These are phyloP conservation scores for Mycena citricolor DNA, from an alignment of 1,284 basidiomycete genomes.

Conservation along the genomic window DNA sequence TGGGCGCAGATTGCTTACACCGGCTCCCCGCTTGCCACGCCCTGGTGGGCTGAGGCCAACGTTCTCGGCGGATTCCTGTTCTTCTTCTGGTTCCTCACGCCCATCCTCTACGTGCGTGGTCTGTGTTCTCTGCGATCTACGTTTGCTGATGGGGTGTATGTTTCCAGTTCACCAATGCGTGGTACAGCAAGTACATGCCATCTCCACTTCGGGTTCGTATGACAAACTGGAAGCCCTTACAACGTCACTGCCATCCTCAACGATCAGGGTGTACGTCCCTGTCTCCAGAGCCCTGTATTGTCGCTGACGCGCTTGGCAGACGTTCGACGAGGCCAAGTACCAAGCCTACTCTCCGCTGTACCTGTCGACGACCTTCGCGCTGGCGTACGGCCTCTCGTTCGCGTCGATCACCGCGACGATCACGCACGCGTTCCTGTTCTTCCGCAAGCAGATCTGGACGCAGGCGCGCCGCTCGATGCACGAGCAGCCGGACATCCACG, in stretches of 20 bases:
- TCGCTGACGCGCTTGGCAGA: slow-evolving; percentile 57
- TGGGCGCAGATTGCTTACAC: slow-evolving; percentile 48
- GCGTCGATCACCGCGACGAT: slow-evolving; percentile 66
- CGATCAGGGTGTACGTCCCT: slow-evolving; percentile 23
- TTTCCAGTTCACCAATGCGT: slow-evolving; percentile 54
- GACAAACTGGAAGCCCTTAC: slow-evolving; percentile 69
- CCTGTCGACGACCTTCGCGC: slow-evolving; percentile 56
- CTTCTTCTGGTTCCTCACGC: slow-evolving; percentile 69
- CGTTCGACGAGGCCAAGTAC: slow-evolving; percentile 58
- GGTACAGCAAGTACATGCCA: slow-evolving; percentile 63
- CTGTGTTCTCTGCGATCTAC: slow-evolving; percentile 41
- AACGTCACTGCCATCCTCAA: slow-evolving; percentile 67
- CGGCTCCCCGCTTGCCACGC: slow-evolving; percentile 58
- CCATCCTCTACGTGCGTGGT: slow-evolving; percentile 53
- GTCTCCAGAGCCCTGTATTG: too few relatives aligned
- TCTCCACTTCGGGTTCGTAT: slow-evolving; percentile 53
- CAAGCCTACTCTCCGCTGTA: slow-evolving; percentile 70
- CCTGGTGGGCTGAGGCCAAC: slow-evolving; percentile 60
- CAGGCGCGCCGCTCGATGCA: slow-evolving; percentile 48
- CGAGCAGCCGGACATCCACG: slow-evolving; percentile 75
- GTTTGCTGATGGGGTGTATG: slow-evolving; percentile 23
- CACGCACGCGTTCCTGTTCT: slow-evolving; percentile 66
- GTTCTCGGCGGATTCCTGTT: slow-evolving; percentile 53
- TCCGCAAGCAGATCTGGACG: slow-evolving; percentile 61
- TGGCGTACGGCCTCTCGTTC: slow-evolving; percentile 60